These are phyloP conservation scores for Adansonia madagascariensis DNA, from an alignment of 441 rosid genomes.

Conservation along the genomic window DNA sequence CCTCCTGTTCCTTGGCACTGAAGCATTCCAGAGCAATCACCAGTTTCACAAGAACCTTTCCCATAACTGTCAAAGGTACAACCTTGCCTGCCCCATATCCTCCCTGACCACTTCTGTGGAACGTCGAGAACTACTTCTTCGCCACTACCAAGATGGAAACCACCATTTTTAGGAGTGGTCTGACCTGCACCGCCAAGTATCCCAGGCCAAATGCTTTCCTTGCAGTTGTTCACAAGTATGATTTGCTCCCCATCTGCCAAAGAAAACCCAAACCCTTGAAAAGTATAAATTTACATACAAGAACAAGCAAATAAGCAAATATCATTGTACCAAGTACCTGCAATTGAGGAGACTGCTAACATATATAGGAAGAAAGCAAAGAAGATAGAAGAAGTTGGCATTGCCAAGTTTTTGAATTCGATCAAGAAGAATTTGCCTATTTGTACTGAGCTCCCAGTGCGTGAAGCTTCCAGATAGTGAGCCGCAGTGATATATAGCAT, in stretches of 20 bases:
- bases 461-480: constrained; percentile 15
- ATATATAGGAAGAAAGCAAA: constrained; percentile 42
- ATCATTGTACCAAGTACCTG: constrained; percentile 38
- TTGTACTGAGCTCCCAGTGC: background rate
- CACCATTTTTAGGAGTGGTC: constrained; percentile 65
- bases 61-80: constrained; percentile 64
- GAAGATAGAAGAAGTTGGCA: constrained; percentile 37
- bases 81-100: constrained; percentile 91
- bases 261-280: constrained; percentile 2
- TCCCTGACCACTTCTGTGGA: constrained; percentile 85
- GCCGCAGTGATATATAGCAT: constrained; percentile 18
- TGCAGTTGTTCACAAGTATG: constrained; percentile 85
- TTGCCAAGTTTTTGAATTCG: constrained; percentile 30
- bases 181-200: constrained; percentile 79
- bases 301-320: background rate
- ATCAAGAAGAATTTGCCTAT: background rate
- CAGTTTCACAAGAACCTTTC: constrained; percentile 78
- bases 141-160: constrained; percentile 70
- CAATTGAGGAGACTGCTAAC: constrained; percentile 30
- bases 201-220: constrained; percentile 87
- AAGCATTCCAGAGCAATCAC: constrained; percentile 67
- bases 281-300: background rate
- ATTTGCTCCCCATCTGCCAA: constrained; percentile 74
- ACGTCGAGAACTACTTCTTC: constrained; percentile 69
- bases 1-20: constrained; percentile 75